Conservation (phyloP, 1,284 basidiomycete genomes). For the Ustilago nuda region DNA sequence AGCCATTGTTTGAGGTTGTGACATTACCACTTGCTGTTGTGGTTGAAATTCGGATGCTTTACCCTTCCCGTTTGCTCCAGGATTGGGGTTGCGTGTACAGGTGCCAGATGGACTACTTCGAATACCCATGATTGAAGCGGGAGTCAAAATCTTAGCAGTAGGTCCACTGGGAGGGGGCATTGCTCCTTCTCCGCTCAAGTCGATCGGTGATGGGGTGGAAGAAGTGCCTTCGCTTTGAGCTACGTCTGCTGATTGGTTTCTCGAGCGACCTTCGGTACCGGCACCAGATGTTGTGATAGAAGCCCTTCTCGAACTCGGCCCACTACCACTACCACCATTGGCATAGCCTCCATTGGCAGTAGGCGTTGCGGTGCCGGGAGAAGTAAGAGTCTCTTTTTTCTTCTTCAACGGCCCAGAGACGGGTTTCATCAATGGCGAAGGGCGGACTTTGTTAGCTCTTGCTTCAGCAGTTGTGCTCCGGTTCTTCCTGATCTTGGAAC, state of each 20-base stretch:
- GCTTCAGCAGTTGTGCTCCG: conserved; percentile 60
- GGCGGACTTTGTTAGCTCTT: conserved; percentile 59
- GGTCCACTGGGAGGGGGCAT: conserved; percentile 54
- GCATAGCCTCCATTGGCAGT: conserved; percentile 16
- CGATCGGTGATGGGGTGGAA: conserved; percentile 66
- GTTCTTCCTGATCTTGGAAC: conserved; percentile 56
- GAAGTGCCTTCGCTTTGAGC: conserved; percentile 57
- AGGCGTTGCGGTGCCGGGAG: conserved; percentile 28
- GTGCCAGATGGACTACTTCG: conserved; percentile 24
- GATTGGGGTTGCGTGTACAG: conserved; percentile 18
- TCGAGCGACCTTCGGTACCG: conserved; percentile 22
- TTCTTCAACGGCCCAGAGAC: conserved; percentile 42
- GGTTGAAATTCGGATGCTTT: conserved; percentile 26
- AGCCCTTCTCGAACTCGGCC: conserved; percentile 29
- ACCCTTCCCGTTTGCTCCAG: conserved; percentile 17
- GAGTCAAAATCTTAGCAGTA: conserved; percentile 60
- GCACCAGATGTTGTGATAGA: conserved; percentile 17
- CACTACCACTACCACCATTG: conserved; percentile 20
- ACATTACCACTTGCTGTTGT: conserved; percentile 26
- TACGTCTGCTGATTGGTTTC: conserved; percentile 53
- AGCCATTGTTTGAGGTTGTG: not conserved
- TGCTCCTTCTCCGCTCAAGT: conserved; percentile 40
- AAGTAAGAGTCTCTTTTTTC: conserved; percentile 42
- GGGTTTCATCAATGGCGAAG: conserved; percentile 67
- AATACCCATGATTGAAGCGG: conserved; percentile 66